Base-by-base conservation (phyloP, 345 rosid species). In the Lepidium africanum region DNA sequence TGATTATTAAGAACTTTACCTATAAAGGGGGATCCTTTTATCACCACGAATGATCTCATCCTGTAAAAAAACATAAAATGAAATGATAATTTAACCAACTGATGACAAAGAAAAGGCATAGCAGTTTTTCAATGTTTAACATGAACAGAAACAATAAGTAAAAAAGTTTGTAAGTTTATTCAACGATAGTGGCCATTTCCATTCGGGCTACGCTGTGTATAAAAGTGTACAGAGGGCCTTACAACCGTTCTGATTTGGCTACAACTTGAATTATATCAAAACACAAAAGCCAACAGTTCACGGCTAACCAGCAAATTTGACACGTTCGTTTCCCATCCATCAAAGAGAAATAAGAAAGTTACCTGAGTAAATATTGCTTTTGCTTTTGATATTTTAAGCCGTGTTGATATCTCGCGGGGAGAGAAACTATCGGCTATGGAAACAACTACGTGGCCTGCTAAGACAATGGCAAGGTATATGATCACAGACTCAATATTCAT, bases 401-500 rank as follows among this genome's bases (percentile, higher is more conserved):
- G 82, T 8, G 88, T 86, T 63, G 97, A 82, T 79, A 94, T 91
- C 76, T 94, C 99, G 63, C 38, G 35, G 1, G 97, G 67, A 56
- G 96, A 92, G 74, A 94, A 94, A 77, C 97, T 94, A 76, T 94
- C 99, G 13, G 99, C 99, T 60, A 94, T 91, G 5, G 99, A 94
- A 33, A 94, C 99, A 82, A 94, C 95, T 4, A 83, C 76, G 72
- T 83, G 81, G 63, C 99, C 97, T 13, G 97, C 83, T 74, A 94
- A 80, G 65, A 91, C 86, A 76, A 91, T 83, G 27, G 99, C 99
- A 38, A 94, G 84, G 83, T 91, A 94, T 71, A 91, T 85, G 78
- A 91, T 61, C 75, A 94, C 97, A 63, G 97, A 81, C 73, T 86
- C 75, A 57, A 84, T 92, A 74, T 83, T 83, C 97, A 91, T 91